phyloP scores from a whole-genome alignment of 1,284 basidiomycete genomes.

The Phellinidium pouzarii region DNA sequence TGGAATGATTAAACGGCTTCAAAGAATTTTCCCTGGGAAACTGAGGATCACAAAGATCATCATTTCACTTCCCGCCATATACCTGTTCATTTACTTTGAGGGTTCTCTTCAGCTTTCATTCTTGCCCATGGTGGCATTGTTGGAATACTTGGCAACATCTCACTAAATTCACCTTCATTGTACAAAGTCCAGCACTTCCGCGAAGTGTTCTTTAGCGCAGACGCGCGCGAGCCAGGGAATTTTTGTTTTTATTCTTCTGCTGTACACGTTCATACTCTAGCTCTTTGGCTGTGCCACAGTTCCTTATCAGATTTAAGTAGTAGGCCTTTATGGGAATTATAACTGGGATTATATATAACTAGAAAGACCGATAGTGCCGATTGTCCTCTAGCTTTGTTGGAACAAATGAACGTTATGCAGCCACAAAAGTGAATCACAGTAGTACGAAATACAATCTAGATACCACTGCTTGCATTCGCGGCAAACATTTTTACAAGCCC shows the following conservation, averaged over 20 bases:
- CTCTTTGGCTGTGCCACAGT: neutral
- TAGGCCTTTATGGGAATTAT: neutral
- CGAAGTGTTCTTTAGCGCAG: conserved; percentile 12
- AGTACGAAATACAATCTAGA: conserved; percentile 1
- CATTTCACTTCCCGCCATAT: no score
- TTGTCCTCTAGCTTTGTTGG: neutral
- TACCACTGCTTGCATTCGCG: conserved; percentile 37
- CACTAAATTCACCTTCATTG: neutral
- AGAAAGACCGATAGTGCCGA: no score
- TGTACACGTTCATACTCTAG: neutral
- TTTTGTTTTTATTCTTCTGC: neutral
- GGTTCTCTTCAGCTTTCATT: neutral
- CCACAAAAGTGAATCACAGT: no score
- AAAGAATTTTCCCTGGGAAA: no score
- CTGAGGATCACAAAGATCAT: no score
- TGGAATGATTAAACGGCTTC: neutral
- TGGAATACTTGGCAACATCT: neutral
- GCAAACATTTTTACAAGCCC: conserved; percentile 74
- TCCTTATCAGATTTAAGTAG: neutral
- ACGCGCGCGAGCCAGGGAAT: conserved; percentile 15
- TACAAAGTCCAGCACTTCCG: conserved; percentile 8
- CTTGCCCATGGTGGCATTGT: neutral
- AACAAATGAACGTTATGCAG: no score
- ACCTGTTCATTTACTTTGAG: no score
- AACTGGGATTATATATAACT: no score